Evolutionary conservation across 139 green algal species (phyloP), one percentile per base, ranked within the genome.

Genomic region (Chlamydomonas applanata): DNA sequence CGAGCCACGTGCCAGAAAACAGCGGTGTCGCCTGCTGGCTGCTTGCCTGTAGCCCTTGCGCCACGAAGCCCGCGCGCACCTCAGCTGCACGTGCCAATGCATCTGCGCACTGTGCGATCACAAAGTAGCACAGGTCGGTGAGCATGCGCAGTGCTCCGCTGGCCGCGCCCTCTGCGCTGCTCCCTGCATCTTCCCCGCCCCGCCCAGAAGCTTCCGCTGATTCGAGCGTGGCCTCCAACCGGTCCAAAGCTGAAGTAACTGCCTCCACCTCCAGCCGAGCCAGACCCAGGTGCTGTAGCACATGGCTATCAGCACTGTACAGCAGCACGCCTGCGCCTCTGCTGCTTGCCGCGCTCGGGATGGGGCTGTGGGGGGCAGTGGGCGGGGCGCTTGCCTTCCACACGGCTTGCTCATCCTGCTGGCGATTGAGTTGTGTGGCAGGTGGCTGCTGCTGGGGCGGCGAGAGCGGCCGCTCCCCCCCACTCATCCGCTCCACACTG

Each of bases 231-330:
- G 40, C 3, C 40, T 71, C 36, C 36, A 59, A 7, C 19, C 24
- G 33, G 29, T 71, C 64, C 20, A 71, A 11, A 1, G 32, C 36
- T 33, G 19, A 53, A 9, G 7, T 16, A 2, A 36, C 46, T 4
- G 45, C 46, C 17, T 73, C 67, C 40, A 59, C 45, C 27, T 73
- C 67, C 25, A 73, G 67, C 67, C 67, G 67, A 16, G 36, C 29
- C 45, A 62, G 45, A 5, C 67, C 35, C 67, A 73, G 4, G 45
- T 46, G 40, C 67, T 45, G 33, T 36, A 30, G 62, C 7, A 25
- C 25, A 25, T 67, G 59, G 25, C 27, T 67, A 25, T 67, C 19
- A 16, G 59, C 13, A 22, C 59, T 30, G n/a, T 14, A 66, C n/a
- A 19, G n/a, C 24, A 66, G 25, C 59, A 34, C 59, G 25, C n/a